These are phyloP conservation scores for Medicago ruthenica DNA, from an alignment of 306 rosid species.

Conservation along the genomic window DNA sequence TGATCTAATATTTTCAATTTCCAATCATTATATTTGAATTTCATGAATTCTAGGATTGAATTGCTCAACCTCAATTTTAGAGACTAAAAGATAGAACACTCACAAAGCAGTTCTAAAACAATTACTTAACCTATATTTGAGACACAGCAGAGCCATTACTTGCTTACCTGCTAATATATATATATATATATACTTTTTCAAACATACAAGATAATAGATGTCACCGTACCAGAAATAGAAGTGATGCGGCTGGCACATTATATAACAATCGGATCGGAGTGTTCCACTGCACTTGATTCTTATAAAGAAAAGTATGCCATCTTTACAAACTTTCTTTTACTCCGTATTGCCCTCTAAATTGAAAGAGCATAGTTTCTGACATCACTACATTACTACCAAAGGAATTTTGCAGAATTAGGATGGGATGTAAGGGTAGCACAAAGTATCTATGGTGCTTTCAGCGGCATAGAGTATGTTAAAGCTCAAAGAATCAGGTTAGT, in stretches of 20 bases:
- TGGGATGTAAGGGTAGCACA: conserved; percentile 95
- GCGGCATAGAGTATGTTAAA: conserved; percentile 80
- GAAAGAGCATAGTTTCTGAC: conserved; percentile 48
- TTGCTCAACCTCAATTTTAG: background rate
- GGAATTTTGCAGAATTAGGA: conserved; percentile 75
- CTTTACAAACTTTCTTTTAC: conserved; percentile 31
- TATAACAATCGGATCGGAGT: conserved; percentile 82
- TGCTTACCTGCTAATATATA: conserved; percentile 35
- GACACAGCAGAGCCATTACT: background rate
- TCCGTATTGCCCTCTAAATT: conserved; percentile 29
- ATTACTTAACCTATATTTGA: background rate
- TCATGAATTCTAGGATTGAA: background rate
- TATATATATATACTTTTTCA: no score
- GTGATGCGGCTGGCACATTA: conserved; percentile 95
- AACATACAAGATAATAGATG: conserved; percentile 67
- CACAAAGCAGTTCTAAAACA: conserved; percentile 12
- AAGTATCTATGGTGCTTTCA: conserved; percentile 76
- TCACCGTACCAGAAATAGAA: conserved; percentile 95
- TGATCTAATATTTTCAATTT: background rate
- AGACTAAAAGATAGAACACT: background rate
- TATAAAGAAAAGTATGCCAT: conserved; percentile 60
- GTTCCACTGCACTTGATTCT: conserved; percentile 64
- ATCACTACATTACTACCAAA: conserved; percentile 44
- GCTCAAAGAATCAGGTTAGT: conserved; percentile 84
- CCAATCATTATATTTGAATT: background rate